phyloP scores from a whole-genome alignment of 306 rosid species.

The Inga leiocalycina region DNA sequence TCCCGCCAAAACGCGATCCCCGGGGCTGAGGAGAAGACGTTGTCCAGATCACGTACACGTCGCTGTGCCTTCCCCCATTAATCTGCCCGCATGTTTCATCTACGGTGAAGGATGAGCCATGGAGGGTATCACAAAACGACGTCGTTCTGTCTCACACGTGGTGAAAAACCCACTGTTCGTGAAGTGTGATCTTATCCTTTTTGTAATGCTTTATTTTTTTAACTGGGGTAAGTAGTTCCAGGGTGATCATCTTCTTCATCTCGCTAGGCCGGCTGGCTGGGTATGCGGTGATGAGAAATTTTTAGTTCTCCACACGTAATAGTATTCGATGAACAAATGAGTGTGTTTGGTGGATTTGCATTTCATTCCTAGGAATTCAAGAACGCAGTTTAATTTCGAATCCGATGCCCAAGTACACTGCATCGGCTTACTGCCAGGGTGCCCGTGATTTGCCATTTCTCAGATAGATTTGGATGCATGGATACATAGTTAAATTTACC shows the following conservation, averaged over 20 bases:
- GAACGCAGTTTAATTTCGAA: no score
- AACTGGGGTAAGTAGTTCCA: no score
- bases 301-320: background rate
- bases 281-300: background rate
- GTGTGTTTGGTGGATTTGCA: no score
- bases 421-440: no score
- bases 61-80: background rate
- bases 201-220: no score
- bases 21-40: background rate
- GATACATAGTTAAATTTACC: background rate
- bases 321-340: no score
- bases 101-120: background rate
- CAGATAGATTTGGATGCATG: background rate
- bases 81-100: background rate
- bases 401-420: no score
- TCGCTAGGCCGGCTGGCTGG: background rate
- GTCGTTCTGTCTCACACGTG: background rate
- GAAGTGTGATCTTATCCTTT: background rate
- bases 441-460: background rate
- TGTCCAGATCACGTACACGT: background rate
- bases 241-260: background rate
- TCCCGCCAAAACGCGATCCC: slow-evolving; percentile 30
- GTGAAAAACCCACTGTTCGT: background rate
- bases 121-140: background rate
- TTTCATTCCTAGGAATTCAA: no score